phyloP scores from a whole-genome alignment of 1,284 basidiomycete genomes.

The Fomitopsis pinicola region DNA sequence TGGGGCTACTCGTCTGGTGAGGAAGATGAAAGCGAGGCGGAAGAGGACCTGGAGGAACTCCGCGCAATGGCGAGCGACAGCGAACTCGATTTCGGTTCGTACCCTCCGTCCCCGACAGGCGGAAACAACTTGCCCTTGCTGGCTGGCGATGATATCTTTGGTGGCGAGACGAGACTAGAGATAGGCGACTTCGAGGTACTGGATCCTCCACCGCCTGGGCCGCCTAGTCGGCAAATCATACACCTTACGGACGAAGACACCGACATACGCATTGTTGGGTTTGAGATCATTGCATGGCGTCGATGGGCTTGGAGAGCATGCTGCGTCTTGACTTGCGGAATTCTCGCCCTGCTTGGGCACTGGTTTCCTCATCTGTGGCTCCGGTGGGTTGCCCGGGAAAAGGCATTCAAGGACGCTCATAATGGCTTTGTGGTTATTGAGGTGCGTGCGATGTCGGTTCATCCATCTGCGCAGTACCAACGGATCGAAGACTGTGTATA shows the following conservation, averaged over 20 bases:
- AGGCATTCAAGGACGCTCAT: conserved; percentile 72
- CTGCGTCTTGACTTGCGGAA: conserved; percentile 72
- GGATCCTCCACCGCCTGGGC: conserved; percentile 67
- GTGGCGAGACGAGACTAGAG: conserved; percentile 75
- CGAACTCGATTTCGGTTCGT: conserved; percentile 67
- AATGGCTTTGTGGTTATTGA: conserved; percentile 86
- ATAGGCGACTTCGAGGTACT: conserved; percentile 63
- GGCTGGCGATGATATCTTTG: conserved; percentile 68
- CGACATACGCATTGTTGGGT: conserved; percentile 88
- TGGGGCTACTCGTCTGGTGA: conserved; percentile 83
- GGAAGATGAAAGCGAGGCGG: conserved; percentile 23
- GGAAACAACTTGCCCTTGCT: conserved; percentile 61
- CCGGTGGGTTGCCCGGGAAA: conserved; percentile 81
- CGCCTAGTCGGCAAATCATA: conserved; percentile 82
- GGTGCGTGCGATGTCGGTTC: conserved; percentile 43
- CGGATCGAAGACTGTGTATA: conserved; percentile 65
- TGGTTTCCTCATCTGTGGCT: conserved; percentile 95
- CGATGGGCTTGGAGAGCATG: conserved; percentile 69
- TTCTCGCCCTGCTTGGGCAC: conserved; percentile 80
- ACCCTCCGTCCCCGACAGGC: conserved; percentile 49
- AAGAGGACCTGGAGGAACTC: conserved; percentile 23
- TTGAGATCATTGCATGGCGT: conserved; percentile 66
- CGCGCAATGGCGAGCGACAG: conserved; percentile 37
- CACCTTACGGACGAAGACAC: conserved; percentile 91
- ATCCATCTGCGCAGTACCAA: conserved; percentile 12